phyloP scores from a whole-genome alignment of 257 asterid species.

The Marsdenia floribunda region DNA sequence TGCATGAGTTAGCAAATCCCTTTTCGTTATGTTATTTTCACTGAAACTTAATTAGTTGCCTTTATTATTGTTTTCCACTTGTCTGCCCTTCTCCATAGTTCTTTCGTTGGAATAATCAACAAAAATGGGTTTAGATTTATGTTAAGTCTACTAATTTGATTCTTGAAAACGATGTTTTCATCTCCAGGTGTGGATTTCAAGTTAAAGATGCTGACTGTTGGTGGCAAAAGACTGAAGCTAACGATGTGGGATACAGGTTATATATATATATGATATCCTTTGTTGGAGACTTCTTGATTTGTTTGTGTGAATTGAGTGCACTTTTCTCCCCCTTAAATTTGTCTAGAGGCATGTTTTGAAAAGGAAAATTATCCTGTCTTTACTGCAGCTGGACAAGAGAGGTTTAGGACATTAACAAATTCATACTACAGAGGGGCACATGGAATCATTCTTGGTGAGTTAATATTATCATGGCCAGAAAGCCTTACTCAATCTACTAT shows the following conservation, averaged over 20 bases:
- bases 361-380: background rate
- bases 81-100: background rate
- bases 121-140: background rate
- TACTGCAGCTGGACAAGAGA: constrained; percentile 82
- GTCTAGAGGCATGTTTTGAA: background rate
- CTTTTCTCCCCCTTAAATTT: background rate
- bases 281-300: background rate
- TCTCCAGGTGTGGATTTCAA: constrained; percentile 87
- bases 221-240: constrained; percentile 65
- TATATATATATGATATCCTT: too few relatives aligned
- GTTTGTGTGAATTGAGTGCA: background rate
- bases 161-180: background rate
- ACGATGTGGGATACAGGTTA: constrained; percentile 97
- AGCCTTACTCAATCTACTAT: background rate
- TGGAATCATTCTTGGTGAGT: constrained; percentile 72
- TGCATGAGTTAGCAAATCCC: background rate
- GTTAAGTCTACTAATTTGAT: background rate
- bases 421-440: constrained; percentile 92
- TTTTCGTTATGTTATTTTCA: background rate
- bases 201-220: constrained; percentile 65
- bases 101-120: background rate
- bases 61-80: background rate
- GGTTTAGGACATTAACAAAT: constrained; percentile 63
- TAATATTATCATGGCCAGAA: background rate
- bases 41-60: background rate